These are phyloP conservation scores for Daldinia bambusicola DNA, from an alignment of 495 filamentous ascomycete species.

Conservation along the genomic window DNA sequence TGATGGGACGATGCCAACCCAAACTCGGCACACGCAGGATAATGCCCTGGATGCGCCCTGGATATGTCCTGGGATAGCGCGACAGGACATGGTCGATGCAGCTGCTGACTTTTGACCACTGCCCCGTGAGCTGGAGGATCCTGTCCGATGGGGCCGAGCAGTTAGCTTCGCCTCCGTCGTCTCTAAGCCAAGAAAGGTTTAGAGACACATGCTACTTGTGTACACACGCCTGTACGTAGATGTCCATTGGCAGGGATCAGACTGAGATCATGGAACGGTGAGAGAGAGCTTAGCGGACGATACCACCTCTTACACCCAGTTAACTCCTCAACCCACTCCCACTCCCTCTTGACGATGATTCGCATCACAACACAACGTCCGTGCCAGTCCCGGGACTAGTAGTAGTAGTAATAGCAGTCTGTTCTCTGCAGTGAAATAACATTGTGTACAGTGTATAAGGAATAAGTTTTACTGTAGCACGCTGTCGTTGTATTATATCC, in stretches of 20 bases:
- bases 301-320: conserved; percentile 29
- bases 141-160: conserved; percentile 47
- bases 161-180: conserved; percentile 44
- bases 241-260: conserved; percentile 38
- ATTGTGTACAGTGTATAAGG: background rate
- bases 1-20: conserved; percentile 35
- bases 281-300: conserved; percentile 36
- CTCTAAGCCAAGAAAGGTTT: conserved; percentile 40
- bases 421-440: background rate
- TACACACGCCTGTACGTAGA: conserved; percentile 24
- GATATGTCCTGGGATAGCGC: conserved; percentile 12
- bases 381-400: conserved; percentile 28
- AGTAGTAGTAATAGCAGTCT: conserved; percentile 1
- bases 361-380: conserved; percentile 40
- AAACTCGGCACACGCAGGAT: conserved; percentile 20
- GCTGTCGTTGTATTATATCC: conserved; percentile 1
- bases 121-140: conserved; percentile 40
- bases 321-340: conserved; percentile 23
- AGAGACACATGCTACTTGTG: conserved; percentile 27
- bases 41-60: conserved; percentile 26
- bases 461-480: background rate
- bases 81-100: conserved; percentile 28
- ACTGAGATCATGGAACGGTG: conserved; percentile 45
- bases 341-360: conserved; percentile 34
- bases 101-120: conserved; percentile 30